Percentiles rank a stretch among this genome's conserved stretches.
Evolutionary conservation across 139 green algal genomes (phyloP).

Genomic region (Diplosphaera chodatii): DNA sequence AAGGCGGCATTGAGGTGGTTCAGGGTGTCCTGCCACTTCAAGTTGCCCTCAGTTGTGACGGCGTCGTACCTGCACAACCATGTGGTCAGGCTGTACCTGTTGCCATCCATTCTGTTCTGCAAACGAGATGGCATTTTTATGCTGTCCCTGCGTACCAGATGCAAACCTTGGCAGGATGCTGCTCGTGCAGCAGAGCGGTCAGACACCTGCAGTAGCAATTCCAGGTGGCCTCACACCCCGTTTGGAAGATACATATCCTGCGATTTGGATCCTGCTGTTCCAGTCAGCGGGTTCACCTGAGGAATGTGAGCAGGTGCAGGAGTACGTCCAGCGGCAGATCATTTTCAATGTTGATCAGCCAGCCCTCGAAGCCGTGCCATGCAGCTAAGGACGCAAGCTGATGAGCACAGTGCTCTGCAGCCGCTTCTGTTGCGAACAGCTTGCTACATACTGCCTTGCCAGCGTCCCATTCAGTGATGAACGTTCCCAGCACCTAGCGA

Average conservation of each 20-base stretch:
- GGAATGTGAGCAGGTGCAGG: constrained; percentile 58
- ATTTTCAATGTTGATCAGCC: constrained; percentile 89
- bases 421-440: constrained; percentile 35
- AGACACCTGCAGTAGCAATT: constrained; percentile 3
- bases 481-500: constrained; percentile 55
- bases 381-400: constrained; percentile 52
- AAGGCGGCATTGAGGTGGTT: constrained; percentile 60
- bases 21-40: constrained; percentile 78
- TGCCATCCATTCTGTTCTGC: too few species aligned
- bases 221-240: too few species aligned
- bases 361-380: constrained; percentile 77
- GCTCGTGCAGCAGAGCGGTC: constrained; percentile 6
- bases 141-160: too few species aligned
- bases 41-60: constrained; percentile 60
- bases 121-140: too few species aligned
- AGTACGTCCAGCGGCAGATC: constrained; percentile 29
- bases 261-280: background rate
- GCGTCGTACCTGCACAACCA: constrained; percentile 82
- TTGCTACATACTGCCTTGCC: constrained; percentile 39
- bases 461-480: constrained; percentile 72
- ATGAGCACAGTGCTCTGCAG: constrained; percentile 26
- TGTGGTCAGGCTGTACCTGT: too few species aligned
- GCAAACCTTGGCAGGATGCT: background rate
- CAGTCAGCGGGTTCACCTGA: constrained; percentile 15
- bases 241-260: too few species aligned